These are phyloP conservation scores for Danielia oregonensis DNA, from an alignment of 805 yeast genomes.

Conservation along the genomic window DNA sequence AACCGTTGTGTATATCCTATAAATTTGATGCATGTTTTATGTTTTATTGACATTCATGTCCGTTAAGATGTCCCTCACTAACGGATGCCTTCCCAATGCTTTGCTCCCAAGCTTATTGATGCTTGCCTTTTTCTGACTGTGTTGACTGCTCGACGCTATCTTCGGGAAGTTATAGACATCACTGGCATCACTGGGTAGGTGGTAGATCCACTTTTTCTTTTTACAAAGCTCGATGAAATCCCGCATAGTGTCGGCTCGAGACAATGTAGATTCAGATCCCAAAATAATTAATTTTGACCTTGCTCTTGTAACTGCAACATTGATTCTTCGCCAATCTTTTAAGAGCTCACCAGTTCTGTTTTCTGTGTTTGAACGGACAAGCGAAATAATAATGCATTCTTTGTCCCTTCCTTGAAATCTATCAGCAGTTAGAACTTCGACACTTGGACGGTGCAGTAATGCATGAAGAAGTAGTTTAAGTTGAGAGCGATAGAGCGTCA, in stretches of 20 bases:
- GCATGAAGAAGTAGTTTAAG: slow-evolving; percentile 26
- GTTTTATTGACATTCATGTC: slow-evolving; percentile 16
- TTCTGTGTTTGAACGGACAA: slow-evolving; percentile 76
- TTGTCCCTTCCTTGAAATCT: slow-evolving; percentile 96
- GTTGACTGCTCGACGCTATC: slow-evolving; percentile 5
- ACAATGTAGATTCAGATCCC: slow-evolving; percentile 70
- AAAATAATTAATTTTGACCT: slow-evolving; percentile 75
- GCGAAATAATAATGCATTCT: slow-evolving; percentile 82
- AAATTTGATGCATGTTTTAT: background rate
- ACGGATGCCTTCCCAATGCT: slow-evolving; percentile 18
- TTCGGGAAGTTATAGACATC: slow-evolving; percentile 29
- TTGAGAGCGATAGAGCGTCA: slow-evolving; percentile 88
- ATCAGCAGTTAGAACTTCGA: slow-evolving; percentile 91
- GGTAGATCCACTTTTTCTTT: slow-evolving; percentile 59
- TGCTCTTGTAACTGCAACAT: slow-evolving; percentile 93
- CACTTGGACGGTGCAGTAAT: slow-evolving; percentile 28
- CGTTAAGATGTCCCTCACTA: slow-evolving; percentile 28
- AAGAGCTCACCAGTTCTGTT: slow-evolving; percentile 71
- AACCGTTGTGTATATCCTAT: no score
- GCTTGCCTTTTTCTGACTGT: background rate
- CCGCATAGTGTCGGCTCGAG: slow-evolving; percentile 46
- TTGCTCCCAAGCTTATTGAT: slow-evolving; percentile 6
- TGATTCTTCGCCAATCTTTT: slow-evolving; percentile 86
- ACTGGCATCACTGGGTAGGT: slow-evolving; percentile 45
- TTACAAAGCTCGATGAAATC: slow-evolving; percentile 59